A percentile compares a stretch with the other conserved stretches of the same genome.
These are phyloP conservation scores for Fusarium devonianum DNA, from an alignment of 2,329 filamentous ascomycete genomes.

Conservation along the genomic window DNA sequence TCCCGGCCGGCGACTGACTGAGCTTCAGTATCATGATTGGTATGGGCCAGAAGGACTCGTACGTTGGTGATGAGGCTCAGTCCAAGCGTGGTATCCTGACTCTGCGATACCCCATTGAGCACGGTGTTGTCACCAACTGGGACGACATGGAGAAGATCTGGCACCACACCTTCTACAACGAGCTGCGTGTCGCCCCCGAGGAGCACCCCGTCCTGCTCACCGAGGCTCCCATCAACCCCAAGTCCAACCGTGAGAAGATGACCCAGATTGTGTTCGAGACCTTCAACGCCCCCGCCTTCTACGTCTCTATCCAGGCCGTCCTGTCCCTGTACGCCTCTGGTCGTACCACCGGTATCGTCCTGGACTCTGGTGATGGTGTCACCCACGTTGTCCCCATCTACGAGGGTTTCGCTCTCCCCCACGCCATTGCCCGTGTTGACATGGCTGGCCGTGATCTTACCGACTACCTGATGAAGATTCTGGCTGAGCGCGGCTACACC, in stretches of 20 bases:
- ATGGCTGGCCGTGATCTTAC: constrained; percentile 99
- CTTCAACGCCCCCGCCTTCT: constrained; percentile 99
- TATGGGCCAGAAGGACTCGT: constrained; percentile 99
- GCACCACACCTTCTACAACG: constrained; percentile 99
- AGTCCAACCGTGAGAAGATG: constrained; percentile 99
- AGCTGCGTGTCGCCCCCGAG: constrained; percentile 99
- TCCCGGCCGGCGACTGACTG: constrained; percentile 24
- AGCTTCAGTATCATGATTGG: constrained; percentile 96
- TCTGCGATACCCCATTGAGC: constrained; percentile 99
- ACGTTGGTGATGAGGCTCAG: constrained; percentile 99
- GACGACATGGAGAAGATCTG: constrained; percentile 99
- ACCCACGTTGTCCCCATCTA: constrained; percentile 99
- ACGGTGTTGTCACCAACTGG: constrained; percentile 99
- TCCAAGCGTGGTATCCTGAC: constrained; percentile 99
- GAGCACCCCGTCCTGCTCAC: constrained; percentile 99
- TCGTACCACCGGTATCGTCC: constrained; percentile 99
- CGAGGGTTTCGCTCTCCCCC: constrained; percentile 99
- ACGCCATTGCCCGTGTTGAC: constrained; percentile 99
- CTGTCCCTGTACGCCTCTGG: constrained; percentile 99
- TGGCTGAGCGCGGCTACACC: constrained; percentile 98
- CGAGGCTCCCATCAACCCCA: constrained; percentile 99
- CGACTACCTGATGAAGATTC: constrained; percentile 99
- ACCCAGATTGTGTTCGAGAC: constrained; percentile 99
- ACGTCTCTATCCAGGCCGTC: constrained; percentile 99
- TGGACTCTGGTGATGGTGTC: constrained; percentile 99